A percentile compares a stretch with the other conserved stretches of the same genome.
phyloP scores from a whole-genome alignment of 139 green algal genomes.

The Pleodorina starrii region DNA sequence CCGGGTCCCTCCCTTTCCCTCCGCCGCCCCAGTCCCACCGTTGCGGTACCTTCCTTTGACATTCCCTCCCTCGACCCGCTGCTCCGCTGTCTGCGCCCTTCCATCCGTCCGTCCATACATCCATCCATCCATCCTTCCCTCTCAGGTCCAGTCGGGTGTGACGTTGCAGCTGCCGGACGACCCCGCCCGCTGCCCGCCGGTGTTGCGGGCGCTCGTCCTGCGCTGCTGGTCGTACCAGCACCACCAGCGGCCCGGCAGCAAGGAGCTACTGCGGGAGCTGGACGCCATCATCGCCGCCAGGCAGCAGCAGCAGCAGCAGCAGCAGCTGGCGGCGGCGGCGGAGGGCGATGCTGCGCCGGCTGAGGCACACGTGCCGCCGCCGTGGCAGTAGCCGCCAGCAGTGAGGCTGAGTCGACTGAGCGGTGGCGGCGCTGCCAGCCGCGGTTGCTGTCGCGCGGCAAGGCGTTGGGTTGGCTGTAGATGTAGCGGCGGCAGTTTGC shows the following conservation, averaged over 20 bases:
- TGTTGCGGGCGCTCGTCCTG: slow-evolving; percentile 39
- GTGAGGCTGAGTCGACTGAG: no score
- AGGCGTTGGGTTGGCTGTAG: no score
- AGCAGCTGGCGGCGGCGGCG: neutral
- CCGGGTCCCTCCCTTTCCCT: no score
- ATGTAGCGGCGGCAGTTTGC: no score
- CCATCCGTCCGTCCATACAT: no score
- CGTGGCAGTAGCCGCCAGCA: no score
- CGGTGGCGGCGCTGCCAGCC: no score
- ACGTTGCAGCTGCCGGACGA: slow-evolving; percentile 46
- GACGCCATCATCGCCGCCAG: slow-evolving; percentile 11
- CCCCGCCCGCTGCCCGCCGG: slow-evolving; percentile 34
- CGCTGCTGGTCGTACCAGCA: slow-evolving; percentile 47
- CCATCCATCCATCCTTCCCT: neutral
- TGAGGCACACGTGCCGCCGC: neutral
- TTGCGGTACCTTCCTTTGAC: no score
- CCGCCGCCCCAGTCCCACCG: no score
- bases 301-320: neutral
- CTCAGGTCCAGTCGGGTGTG: slow-evolving; percentile 10
- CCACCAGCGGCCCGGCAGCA: neutral
- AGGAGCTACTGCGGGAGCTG: slow-evolving; percentile 34
- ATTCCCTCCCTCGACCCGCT: no score
- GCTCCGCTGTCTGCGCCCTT: no score
- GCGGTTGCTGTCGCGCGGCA: no score
- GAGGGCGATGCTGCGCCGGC: neutral